Evolutionary conservation across 169 alveolate genomes (phyloP).

Genomic region (Cystoisospora suis): DNA sequence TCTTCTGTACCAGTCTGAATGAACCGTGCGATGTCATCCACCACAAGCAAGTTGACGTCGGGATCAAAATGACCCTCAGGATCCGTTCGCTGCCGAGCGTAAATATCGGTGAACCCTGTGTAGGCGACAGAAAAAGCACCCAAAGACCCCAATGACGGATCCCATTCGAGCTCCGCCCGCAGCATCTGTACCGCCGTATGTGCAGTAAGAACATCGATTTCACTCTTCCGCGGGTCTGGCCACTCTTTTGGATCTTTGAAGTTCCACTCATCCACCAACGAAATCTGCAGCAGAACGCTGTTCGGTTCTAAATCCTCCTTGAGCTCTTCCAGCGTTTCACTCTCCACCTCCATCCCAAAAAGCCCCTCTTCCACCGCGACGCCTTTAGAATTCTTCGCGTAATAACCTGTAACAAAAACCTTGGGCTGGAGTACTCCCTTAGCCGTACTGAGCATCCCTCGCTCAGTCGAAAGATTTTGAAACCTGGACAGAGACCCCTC

Average conservation of each 20-base stretch:
- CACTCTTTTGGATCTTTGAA: conserved; percentile 42
- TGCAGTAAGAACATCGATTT: conserved; percentile 48
- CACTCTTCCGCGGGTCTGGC: conserved; percentile 57
- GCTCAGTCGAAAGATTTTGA: conserved; percentile 20
- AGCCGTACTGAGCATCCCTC: conserved; percentile 27
- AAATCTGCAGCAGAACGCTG: conserved; percentile 52
- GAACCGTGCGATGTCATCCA: conserved; percentile 41
- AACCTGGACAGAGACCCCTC: conserved; percentile 47
- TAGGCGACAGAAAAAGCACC: conserved; percentile 56
- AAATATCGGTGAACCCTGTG: conserved; percentile 58
- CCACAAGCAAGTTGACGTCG: conserved; percentile 52
- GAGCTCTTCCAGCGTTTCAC: conserved; percentile 49
- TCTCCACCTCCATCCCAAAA: conserved; percentile 59
- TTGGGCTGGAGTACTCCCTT: conserved; percentile 46
- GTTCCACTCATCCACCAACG: conserved; percentile 59
- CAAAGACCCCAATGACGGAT: conserved; percentile 58
- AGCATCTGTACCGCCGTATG: conserved; percentile 61
- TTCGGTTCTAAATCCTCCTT: conserved; percentile 45
- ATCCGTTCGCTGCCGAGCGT: conserved; percentile 27
- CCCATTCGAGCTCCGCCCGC: conserved; percentile 65
- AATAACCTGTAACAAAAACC: conserved; percentile 56
- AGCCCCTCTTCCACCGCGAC: conserved; percentile 40
- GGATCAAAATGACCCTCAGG: conserved; percentile 46
- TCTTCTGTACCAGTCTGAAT: conserved; percentile 46
- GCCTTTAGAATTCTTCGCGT: conserved; percentile 38